A percentile compares a stretch with the other conserved stretches of the same genome.
phyloP scores from a whole-genome alignment of 169 alveolate genomes.

The Plasmodium coatneyi region DNA sequence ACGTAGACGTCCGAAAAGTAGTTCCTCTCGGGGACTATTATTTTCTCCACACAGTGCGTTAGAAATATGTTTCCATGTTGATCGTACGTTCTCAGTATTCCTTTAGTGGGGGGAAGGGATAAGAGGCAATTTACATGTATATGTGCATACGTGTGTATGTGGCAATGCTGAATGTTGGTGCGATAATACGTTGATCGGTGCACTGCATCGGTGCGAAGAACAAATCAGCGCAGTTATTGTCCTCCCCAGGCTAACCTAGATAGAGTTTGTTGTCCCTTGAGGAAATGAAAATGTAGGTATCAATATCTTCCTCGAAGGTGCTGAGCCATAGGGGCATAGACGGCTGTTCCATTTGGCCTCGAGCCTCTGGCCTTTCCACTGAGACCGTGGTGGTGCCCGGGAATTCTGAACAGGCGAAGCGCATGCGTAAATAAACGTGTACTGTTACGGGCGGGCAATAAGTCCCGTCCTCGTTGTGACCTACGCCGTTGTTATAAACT shows the following conservation, averaged over 20 bases:
- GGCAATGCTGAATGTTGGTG: not conserved
- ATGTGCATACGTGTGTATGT: not conserved
- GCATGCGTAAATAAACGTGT: not conserved
- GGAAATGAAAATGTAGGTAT: constrained; percentile 84
- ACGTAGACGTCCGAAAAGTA: constrained; percentile 83
- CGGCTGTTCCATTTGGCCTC: constrained; percentile 47
- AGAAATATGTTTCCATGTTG: constrained; percentile 85
- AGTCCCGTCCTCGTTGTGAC: not conserved
- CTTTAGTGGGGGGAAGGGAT: constrained; percentile 59
- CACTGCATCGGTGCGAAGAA: not conserved
- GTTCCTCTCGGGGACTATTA: constrained; percentile 72
- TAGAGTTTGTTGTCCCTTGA: constrained; percentile 81
- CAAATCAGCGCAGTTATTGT: not conserved
- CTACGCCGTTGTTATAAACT: not conserved
- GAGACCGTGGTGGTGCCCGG: not conserved
- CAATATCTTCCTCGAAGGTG: constrained; percentile 85
- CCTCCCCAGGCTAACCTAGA: constrained; percentile 18
- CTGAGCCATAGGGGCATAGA: constrained; percentile 85
- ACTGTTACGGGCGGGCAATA: not conserved
- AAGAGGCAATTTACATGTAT: not conserved
- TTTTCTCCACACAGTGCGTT: constrained; percentile 83
- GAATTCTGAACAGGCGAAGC: not conserved
- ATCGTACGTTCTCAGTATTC: constrained; percentile 84
- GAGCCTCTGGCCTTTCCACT: not conserved
- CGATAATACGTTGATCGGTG: not conserved